Conservation (phyloP, 164 flowering plant species). For the Tetracentron sinense region DNA sequence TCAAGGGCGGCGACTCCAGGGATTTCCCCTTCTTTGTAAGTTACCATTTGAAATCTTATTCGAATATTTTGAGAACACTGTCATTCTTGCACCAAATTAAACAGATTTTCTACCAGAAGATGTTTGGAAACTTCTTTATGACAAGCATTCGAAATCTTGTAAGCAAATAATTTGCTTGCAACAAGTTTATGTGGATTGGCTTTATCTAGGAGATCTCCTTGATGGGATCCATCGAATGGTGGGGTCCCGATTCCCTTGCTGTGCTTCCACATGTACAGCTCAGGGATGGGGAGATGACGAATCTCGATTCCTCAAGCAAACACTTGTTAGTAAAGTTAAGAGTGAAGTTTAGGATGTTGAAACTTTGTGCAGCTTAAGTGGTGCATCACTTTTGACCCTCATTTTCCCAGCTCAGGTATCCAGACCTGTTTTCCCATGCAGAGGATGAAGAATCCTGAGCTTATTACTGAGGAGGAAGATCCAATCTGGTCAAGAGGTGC, state of each 20-base stretch:
- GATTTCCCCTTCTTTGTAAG: slow-evolving; percentile 88
- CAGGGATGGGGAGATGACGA: background rate
- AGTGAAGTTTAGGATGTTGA: background rate
- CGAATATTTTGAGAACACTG: background rate
- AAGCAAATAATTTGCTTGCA: background rate
- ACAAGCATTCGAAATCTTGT: background rate
- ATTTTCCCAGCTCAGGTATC: background rate
- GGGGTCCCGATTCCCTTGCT: background rate
- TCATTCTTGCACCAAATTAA: background rate
- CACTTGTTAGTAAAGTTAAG: background rate
- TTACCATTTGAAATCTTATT: slow-evolving; percentile 1
- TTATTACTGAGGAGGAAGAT: slow-evolving; percentile 66
- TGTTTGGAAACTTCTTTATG: background rate
- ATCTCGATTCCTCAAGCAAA: background rate
- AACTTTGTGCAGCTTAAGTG: background rate
- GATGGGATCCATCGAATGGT: background rate
- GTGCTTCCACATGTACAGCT: background rate
- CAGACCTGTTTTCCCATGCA: slow-evolving; percentile 24
- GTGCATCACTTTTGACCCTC: background rate
- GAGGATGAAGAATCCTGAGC: slow-evolving; percentile 71
- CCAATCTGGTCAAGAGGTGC: slow-evolving; percentile 54
- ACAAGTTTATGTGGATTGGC: background rate
- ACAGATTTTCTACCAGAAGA: background rate
- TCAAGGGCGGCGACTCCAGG: slow-evolving; percentile 77
- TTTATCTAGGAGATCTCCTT: too few relatives aligned